Evolutionary conservation across 345 rosid genomes (phyloP), one percentile per base, ranked within the genome.

Genomic region (Clausena lansium): DNA sequence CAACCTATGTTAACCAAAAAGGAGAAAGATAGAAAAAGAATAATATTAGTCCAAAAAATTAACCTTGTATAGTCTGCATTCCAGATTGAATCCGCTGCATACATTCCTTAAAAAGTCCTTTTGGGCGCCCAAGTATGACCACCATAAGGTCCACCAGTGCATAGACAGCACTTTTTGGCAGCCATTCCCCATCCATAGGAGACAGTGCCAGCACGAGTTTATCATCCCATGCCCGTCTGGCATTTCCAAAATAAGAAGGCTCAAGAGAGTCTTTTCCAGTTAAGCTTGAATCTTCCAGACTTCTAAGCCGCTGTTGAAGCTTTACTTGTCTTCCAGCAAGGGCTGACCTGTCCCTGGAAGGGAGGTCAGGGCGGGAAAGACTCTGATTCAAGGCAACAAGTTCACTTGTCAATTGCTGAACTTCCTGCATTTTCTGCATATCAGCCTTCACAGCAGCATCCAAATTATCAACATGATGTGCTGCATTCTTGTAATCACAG

Each of bases 161-260:
- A 86, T 84, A 87, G 36, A 94, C 90, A 74, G 99, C 99, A 85
- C 83, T 86, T 86, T 92, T 92, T 9, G 98, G 99, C 54, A 96
- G 85, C 99, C 98, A 96, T 77, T 94, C 94, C 76, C 99, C 99
- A 85, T 94, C 88, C 39, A 96, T 85, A 32, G 98, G 99, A 79
- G 91, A 83, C 35, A 93, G 94, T 65, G 99, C 97, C 60, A 96
- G 90, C 69, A 91, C 76, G 79, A 96, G 91, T 87, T 83, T 91
- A 82, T 93, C 96, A 63, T 88, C 88, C 87, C 83, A 83, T 7
- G 84, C 78, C 80, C 86, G 83, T 73, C 83, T 87, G 36, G 83
- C 67, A 77, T 84, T 91, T 74, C 94, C 94, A 85, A 89, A 88
- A 70, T 84, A 86, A 15, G 92, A 85, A 24, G 95, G 87, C 80